Base-by-base conservation (phyloP, 2,329 filamentous ascomycete species). In the Ceratocystis destructans region DNA sequence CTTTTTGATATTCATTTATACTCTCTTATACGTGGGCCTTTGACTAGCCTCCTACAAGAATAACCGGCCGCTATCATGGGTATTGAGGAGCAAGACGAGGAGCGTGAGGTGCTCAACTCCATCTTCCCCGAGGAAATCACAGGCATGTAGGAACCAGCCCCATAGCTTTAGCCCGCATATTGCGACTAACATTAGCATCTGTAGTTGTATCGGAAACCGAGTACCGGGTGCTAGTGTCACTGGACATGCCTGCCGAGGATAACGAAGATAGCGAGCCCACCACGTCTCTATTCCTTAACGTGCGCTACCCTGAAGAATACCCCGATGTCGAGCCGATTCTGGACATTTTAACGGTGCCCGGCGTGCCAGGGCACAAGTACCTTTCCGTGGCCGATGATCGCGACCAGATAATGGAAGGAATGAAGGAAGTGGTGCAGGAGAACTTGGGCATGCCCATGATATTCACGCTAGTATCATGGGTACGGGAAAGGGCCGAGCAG, bases 71-170 rank as follows among this genome's bases (percentile, higher is more conserved):
- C 59, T 33, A 67, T 50, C 44, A 87, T 87, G 85, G 84, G 84
- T 62, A 82, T 78, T 74, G 93, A 97, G 80, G 94, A 99, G 69
- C 94, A 99, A 76, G 79, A 87, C 70, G 94, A 99, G 78, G 94
- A 99, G 82, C 87, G 92, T 69, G 94, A 99, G 77, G 93, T 99
- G 72, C 90, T 99, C 74, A 90, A 96, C 74, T 96, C 93, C 69
- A 99, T 99, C 73, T 99, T 97, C 71, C 91, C 94, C 1, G 93
- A 99, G 68, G 94, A 99, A 78, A 96, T 99, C 71, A 93, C 87
- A 82, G 88, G 91, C 93, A 73, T 61, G 75, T 69, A 37, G 45
- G 3, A 12, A 15, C 20, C 7, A 59, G 20, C 22, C 10, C 8
- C 25, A 45, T 25, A 8, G n/a, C n/a, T 53, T 53, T 37, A 31